Base-by-base conservation (phyloP, 148 eudicot genomes). In the Fallopia convolvulus region DNA sequence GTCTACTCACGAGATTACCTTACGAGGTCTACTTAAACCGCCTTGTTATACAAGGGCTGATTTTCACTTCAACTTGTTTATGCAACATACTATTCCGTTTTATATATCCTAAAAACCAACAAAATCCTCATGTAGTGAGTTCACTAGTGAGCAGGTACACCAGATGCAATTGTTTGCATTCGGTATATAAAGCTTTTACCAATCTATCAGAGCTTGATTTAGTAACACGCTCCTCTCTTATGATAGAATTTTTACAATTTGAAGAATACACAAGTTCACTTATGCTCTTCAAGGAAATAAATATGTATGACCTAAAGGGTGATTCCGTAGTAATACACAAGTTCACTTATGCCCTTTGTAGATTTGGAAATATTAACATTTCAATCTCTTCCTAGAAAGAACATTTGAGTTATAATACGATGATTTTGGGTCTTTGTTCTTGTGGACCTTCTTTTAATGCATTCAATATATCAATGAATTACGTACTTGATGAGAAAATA, bases 161-260 rank as follows among this genome's bases (percentile, higher is more conserved):
- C 3, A 90, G 83, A 76, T 90, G 86, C 74, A 82, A 76, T 79
- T 87, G 86, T 81, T 84, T 94, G 87, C 82, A 80, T 74, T 89
- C 91, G n/a, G 97, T 93, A 0, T 74, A 77, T 50, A 77, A 55
- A 79, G 88, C 90, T 8, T 90, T 94, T 79, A 74, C 76, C 47
- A 79, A 82, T 80, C 74, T 89, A 74, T 72, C 46, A 1, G 48
- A 85, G 58, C 93, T 88, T 63, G 97, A 94, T 87, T 78, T 94
- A 47, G 92, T 94, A 36, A 87, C 97, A 33, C 92, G 93, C 91
- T 90, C 94, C 49, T 77, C 98, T 23, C 71, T 94, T 41, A 92
- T 94, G 75, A 79, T 92, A 44, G 98, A 97, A 5, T 82, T 90
- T 81, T 82, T 91, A 32, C 90, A 83, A 63, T 80, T 80, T 46